Percentiles rank a stretch among this genome's conserved stretches.
These are phyloP conservation scores for Sutorius australiensis DNA, from an alignment of 768 basidiomycete genomes.

Conservation along the genomic window DNA sequence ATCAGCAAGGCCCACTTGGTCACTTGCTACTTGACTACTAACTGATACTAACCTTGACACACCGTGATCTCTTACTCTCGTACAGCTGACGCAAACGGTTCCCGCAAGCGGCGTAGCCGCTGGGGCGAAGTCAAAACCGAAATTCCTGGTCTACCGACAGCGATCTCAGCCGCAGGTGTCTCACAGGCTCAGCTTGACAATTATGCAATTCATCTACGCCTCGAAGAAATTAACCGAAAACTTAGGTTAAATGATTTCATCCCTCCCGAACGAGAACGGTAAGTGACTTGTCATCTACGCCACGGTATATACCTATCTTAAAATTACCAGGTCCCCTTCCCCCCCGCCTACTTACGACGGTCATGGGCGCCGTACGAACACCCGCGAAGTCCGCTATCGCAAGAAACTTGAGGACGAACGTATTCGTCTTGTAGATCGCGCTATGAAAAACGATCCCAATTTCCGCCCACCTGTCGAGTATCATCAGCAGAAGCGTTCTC, in stretches of 20 bases:
- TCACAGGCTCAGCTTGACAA: constrained; percentile 96
- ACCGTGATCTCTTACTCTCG: constrained; percentile 38
- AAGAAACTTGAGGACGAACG: constrained; percentile 94
- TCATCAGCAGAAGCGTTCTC: constrained; percentile 89
- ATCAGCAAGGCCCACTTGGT: constrained; percentile 30
- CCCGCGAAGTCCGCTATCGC: constrained; percentile 96
- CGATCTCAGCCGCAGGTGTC: constrained; percentile 89
- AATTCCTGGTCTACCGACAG: constrained; percentile 90
- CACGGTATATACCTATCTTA: constrained; percentile 11
- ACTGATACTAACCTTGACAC: constrained; percentile 58
- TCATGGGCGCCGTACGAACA: constrained; percentile 97
- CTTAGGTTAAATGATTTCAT: constrained; percentile 91
- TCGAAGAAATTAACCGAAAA: constrained; percentile 98
- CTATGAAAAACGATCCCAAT: constrained; percentile 96
- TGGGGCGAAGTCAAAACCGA: constrained; percentile 96
- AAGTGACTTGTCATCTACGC: not conserved
- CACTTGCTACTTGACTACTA: constrained; percentile 35
- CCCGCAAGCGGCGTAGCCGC: constrained; percentile 93
- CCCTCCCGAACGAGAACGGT: constrained; percentile 94
- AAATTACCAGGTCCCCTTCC: constrained; percentile 71
- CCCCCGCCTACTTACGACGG: constrained; percentile 97
- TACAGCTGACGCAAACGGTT: constrained; percentile 76
- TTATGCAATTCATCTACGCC: constrained; percentile 91
- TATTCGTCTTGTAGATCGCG: constrained; percentile 88
- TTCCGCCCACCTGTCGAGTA: constrained; percentile 98